Conservation (phyloP, 495 filamentous ascomycete genomes). For the Cudoniella acicularis region DNA sequence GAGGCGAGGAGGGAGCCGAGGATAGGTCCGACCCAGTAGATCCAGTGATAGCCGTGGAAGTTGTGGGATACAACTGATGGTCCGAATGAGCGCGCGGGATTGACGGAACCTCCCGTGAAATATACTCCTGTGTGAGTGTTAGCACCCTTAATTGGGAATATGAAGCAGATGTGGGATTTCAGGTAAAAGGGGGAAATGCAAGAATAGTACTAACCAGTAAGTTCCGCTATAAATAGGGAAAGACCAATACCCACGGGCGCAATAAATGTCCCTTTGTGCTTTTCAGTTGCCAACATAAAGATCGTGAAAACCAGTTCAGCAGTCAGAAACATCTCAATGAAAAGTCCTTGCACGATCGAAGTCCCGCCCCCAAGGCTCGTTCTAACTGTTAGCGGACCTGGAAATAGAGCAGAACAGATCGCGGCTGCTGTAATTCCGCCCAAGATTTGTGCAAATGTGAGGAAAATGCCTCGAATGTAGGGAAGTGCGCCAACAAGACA, state of each 20-base stretch:
- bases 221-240: constrained; percentile 48
- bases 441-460: constrained; percentile 53
- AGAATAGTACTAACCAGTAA: constrained; percentile 35
- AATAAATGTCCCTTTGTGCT: constrained; percentile 48
- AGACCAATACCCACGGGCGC: constrained; percentile 54
- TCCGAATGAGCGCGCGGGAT: constrained; percentile 70
- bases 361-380: constrained; percentile 39
- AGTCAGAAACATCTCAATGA: constrained; percentile 55
- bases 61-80: constrained; percentile 58
- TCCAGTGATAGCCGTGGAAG: constrained; percentile 71
- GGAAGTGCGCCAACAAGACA: constrained; percentile 52
- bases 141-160: background rate
- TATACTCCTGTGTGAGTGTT: constrained; percentile 44
- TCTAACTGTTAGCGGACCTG: constrained; percentile 42
- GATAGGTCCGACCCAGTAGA: constrained; percentile 59
- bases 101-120: constrained; percentile 71
- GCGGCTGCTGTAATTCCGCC: constrained; percentile 54
- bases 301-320: constrained; percentile 51
- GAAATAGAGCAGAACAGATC: constrained; percentile 47
- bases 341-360: constrained; percentile 45
- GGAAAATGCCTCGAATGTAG: constrained; percentile 41
- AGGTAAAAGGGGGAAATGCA: too few species aligned
- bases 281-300: constrained; percentile 54
- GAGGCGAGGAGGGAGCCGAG: constrained; percentile 57
- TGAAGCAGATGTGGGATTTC: background rate